phyloP scores from a whole-genome alignment of 495 filamentous ascomycete species.

The Podospora anserina region DNA sequence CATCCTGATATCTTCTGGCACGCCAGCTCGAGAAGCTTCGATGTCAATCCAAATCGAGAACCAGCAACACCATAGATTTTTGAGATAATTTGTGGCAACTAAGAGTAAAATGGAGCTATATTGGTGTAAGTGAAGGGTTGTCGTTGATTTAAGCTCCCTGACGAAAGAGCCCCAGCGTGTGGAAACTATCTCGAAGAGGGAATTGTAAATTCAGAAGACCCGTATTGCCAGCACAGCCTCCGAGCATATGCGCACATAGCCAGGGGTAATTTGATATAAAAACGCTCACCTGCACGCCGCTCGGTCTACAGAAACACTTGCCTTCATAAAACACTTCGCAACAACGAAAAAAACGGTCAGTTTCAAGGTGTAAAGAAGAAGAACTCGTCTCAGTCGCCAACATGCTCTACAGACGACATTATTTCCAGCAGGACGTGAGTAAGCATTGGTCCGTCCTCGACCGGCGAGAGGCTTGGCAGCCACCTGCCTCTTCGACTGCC shows the following conservation, averaged over 20 bases:
- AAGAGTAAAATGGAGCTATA: not conserved
- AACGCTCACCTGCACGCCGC: not conserved
- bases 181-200: not conserved
- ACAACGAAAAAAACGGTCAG: not conserved
- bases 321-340: not conserved
- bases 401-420: not conserved
- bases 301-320: not conserved
- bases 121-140: not conserved
- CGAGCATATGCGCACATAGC: not conserved
- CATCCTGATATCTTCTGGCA: not conserved
- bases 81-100: not conserved
- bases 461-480: not conserved
- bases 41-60: not conserved
- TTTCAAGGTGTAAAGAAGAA: not conserved
- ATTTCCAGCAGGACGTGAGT: not conserved
- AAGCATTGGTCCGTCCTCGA: not conserved
- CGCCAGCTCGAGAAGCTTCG: not conserved
- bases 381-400: not conserved
- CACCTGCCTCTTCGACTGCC: not conserved
- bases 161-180: not conserved
- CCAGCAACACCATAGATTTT: not conserved
- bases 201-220: not conserved
- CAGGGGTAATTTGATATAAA: not conserved
- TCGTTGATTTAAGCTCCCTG: not conserved
- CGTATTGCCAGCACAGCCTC: not conserved